Evolutionary conservation across 2,329 filamentous ascomycete genomes (phyloP).

Genomic region (Trichoderma gracile): DNA sequence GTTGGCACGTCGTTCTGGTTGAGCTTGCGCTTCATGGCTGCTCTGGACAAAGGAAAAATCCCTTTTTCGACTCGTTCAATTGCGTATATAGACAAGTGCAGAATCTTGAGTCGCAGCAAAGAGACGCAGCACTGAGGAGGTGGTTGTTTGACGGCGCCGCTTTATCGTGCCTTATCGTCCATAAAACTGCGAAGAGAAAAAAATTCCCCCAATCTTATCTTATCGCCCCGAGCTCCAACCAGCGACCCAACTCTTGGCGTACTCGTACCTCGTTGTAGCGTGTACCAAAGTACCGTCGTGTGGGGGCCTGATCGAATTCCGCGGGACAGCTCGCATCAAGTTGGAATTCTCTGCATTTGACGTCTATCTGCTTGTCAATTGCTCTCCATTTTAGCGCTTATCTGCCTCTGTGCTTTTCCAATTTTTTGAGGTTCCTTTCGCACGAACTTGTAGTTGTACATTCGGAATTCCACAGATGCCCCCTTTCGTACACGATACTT

Average conservation of each 20-base stretch:
- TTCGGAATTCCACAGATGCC: no score
- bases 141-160: background rate
- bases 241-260: background rate
- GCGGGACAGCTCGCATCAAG: no score
- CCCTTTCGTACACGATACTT: constrained; percentile 23
- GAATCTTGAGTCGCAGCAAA: background rate
- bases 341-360: no score
- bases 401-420: background rate
- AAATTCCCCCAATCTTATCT: constrained; percentile 21
- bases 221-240: constrained; percentile 9
- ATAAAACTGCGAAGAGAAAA: background rate
- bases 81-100: background rate
- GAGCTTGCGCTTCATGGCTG: constrained; percentile 61
- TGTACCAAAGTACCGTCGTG: background rate
- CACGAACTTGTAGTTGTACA: no score
- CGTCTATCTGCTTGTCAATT: no score
- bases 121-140: background rate
- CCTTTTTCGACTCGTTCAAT: background rate
- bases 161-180: constrained; percentile 23
- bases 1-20: constrained; percentile 55
- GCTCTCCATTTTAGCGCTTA: no score
- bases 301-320: no score
- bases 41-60: background rate
- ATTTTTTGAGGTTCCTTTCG: no score
- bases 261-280: background rate